Conservation (phyloP, 2,329 filamentous ascomycete species). For the Metarhizium guizhouense region DNA sequence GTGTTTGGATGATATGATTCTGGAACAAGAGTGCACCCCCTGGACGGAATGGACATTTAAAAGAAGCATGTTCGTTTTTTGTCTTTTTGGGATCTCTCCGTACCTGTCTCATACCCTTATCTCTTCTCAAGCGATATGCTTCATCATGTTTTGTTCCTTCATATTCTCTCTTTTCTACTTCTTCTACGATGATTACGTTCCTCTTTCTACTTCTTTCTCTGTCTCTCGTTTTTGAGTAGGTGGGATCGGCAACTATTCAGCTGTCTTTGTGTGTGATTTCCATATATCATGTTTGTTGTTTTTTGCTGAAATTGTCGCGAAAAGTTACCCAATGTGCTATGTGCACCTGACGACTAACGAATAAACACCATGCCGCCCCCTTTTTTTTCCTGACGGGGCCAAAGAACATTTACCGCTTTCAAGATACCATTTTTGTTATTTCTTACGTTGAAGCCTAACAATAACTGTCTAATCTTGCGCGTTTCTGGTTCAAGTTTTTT, state of each 20-base stretch:
- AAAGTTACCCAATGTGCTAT: background rate
- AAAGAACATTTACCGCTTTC: background rate
- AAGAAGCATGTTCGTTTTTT: constrained; percentile 8
- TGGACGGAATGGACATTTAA: constrained; percentile 7
- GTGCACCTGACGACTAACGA: background rate
- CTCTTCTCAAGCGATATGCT: constrained; percentile 11
- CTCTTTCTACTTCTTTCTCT: constrained; percentile 8
- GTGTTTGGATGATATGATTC: constrained; percentile 3
- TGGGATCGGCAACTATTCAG: constrained; percentile 1
- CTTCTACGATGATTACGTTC: background rate
- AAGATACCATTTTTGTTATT: background rate
- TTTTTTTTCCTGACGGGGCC: background rate
- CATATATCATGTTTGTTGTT: background rate
- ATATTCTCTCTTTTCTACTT: constrained; percentile 7
- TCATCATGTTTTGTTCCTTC: constrained; percentile 7
- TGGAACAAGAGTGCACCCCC: constrained; percentile 5
- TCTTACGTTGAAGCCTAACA: background rate
- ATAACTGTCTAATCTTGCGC: background rate
- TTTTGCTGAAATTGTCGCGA: background rate
- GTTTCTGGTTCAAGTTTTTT: background rate
- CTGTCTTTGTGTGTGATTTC: background rate
- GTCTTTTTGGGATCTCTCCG: constrained; percentile 10
- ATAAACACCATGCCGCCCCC: background rate
- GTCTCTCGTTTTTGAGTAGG: constrained; percentile 3
- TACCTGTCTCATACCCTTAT: constrained; percentile 12